phyloP scores from a whole-genome alignment of 768 basidiomycete species.

The Trametes sanguinea region DNA sequence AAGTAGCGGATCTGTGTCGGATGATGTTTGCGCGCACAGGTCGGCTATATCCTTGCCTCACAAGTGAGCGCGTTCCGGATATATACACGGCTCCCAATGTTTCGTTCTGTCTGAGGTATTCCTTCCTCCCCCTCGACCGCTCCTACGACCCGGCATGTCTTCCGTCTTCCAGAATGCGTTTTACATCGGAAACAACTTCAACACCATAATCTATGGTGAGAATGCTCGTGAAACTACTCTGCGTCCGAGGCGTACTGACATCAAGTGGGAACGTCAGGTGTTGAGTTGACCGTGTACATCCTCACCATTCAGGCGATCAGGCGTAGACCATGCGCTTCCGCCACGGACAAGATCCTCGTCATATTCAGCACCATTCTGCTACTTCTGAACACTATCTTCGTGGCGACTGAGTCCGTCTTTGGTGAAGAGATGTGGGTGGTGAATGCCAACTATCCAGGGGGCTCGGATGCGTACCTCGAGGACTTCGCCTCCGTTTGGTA shows the following conservation, averaged over 20 bases:
- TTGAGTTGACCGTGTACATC: slow-evolving; percentile 30
- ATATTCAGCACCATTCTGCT: slow-evolving; percentile 31
- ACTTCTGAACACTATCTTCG: slow-evolving; percentile 36
- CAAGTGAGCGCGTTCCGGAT: too few species aligned
- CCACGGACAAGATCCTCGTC: slow-evolving; percentile 24
- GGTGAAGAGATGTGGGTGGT: slow-evolving; percentile 42
- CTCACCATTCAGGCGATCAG: slow-evolving; percentile 26
- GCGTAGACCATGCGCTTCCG: background rate
- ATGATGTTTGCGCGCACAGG: too few species aligned
- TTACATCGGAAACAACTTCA: slow-evolving; percentile 33
- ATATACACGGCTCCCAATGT: too few species aligned
- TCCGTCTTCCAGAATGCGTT: slow-evolving; percentile 26
- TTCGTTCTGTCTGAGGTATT: background rate
- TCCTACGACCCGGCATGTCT: slow-evolving; percentile 6
- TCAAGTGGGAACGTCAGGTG: slow-evolving; percentile 20
- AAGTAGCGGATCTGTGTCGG: too few species aligned
- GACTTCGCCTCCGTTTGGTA: slow-evolving; percentile 32
- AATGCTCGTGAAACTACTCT: background rate
- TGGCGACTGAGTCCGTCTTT: slow-evolving; percentile 33
- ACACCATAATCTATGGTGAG: slow-evolving; percentile 32
- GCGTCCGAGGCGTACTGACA: background rate
- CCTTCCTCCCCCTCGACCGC: background rate
- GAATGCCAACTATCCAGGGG: slow-evolving; percentile 36
- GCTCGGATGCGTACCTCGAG: slow-evolving; percentile 37
- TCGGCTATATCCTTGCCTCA: too few species aligned